Base-by-base conservation (phyloP, 176 grass and related monocot species). In the Elymus sibiricus region DNA sequence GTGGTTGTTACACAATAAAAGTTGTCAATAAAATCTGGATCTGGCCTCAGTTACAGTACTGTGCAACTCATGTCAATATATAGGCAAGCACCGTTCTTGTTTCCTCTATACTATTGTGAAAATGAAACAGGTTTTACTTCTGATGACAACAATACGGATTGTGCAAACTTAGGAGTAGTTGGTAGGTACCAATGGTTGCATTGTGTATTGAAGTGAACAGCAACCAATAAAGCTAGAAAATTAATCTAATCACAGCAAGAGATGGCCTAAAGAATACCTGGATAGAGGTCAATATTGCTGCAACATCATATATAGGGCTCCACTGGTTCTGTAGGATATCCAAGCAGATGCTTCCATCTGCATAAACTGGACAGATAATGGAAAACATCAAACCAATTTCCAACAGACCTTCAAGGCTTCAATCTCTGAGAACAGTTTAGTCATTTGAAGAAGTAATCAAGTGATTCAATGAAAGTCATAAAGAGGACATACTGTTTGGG, bases 281-380 rank as follows among this genome's bases (percentile, higher is more conserved):
- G 74, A 98, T 88, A 77, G 94, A 98, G 64, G 94, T 98, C 77
- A 95, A 70, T 92, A 98, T 98, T 27, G 97, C 97, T 2, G 97
- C 97, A 85, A 98, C 97, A 89, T 98, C 94, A 86, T 98, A 98
- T 84, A 98, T 98, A 26, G 97, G 97, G 72, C 97, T 98, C 97
- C 97, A 98, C 68, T 98, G 97, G 68, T 95, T 98, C 82, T 98
- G 97, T 76, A 98, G 82, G 73, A 98, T 95, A 74, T 98, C 97
- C 88, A 98, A 92, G 65, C 94, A 98, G 60, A 98, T 98, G 76
- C 97, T 98, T 88, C 97, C 97, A 75, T 98, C 97, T 31, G 94
- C 94, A 85, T 96, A 95, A 29, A 98, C 97, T 96, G 84, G 66
- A 68, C 40, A 43, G 44, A 66, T 64, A 49, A 87, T 16, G 24